Conservation (phyloP, 1,284 basidiomycete genomes). For the Tetrapyrgos nigripes region DNA sequence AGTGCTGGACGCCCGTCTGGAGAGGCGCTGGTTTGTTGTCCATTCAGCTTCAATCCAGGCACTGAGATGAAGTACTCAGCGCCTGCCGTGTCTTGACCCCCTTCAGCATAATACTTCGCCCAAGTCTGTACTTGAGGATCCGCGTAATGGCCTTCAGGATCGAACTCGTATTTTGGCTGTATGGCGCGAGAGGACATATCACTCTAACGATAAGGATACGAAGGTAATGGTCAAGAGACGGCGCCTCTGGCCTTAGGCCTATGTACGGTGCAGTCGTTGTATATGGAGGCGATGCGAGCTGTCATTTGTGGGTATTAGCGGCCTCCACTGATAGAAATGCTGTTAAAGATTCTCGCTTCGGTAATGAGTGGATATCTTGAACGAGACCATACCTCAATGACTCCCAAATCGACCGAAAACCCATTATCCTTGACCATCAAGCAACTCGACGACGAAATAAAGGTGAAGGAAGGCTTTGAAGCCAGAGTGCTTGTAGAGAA, state of each 20-base stretch:
- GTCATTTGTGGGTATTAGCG: too few species aligned
- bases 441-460: too few species aligned
- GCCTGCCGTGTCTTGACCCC: conserved; percentile 48
- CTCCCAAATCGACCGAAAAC: too few species aligned
- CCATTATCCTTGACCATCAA: too few species aligned
- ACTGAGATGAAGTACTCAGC: conserved; percentile 51
- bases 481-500: too few species aligned
- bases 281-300: not conserved
- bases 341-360: too few species aligned
- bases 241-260: not conserved
- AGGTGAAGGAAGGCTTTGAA: too few species aligned
- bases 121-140: conserved; percentile 54
- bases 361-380: too few species aligned
- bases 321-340: not conserved
- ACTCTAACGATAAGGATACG: not conserved
- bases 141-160: conserved; percentile 47
- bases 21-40: not conserved
- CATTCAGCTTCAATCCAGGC: conserved; percentile 40
- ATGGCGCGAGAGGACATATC: not conserved
- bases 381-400: too few species aligned
- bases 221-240: not conserved
- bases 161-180: conserved; percentile 43
- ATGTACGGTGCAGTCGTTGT: not conserved
- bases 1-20: not conserved
- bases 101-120: conserved; percentile 54